Base-by-base conservation (phyloP, 164 flowering plant species). In the Chimonanthus salicifolius region DNA sequence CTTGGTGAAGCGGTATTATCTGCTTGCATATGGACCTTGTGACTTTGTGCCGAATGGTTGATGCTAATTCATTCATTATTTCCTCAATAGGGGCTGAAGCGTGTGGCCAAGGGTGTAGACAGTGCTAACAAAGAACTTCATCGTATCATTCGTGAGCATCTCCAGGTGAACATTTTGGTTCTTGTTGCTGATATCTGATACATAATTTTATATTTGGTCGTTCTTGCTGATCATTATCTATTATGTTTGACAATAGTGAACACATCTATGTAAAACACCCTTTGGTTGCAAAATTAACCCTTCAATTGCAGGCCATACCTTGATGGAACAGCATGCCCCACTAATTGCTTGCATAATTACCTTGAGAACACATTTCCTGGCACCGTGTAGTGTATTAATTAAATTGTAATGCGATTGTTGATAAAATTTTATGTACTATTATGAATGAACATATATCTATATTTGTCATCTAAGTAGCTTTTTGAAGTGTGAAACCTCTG, bases 51-150 rank as follows among this genome's bases (percentile, higher is more conserved):
- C 71, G 70, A 6, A 54, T 18, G 10, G 13, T 47, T 16, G 66
- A 16, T 49, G 69, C 48, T 69, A 8, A 64, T 60, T 20, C 8
- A 46, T 47, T 6, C 33, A 5, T 45, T 13, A 20, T 66, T 8
- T 18, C 58, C 66, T 71, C 2, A 68, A 45, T 69, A 95, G 99
- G 97, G 92, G 50, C 82, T 89, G 81, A 93, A 92, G 84, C 91
- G 99, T 64, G 86, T 88, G 43, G 77, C 89, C 49, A 95, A 95
- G 82, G 80, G 77, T 71, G 83, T 95, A 68, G 84, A 87, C 83
- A 83, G 82, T 82, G 89, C 98, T 68, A 94, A 92, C 66, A 93
- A 88, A 81, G 99, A 93, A 79, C 94, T 93, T 80, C 94, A 90
- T 83, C 83, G 77, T 49, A 74, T 93, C 74, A 87, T 93, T 71